Percentiles rank a stretch among this genome's conserved stretches.
Conservation (phyloP, 169 alveolate genomes). For the Neospora caninum region DNA sequence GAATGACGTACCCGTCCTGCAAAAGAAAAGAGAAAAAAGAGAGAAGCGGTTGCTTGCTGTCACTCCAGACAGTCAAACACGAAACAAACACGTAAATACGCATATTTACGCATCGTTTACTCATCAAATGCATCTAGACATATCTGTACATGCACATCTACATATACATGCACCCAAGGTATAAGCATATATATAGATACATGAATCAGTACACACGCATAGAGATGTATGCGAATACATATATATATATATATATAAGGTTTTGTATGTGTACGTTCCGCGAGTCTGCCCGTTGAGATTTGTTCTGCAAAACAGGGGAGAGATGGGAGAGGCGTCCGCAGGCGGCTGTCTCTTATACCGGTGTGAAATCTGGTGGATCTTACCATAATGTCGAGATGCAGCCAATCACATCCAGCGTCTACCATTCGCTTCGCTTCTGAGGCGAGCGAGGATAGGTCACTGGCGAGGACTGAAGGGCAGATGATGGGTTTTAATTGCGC, state of each 20-base stretch:
- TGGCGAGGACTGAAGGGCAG: conserved; percentile 70
- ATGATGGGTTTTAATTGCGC: conserved; percentile 36
- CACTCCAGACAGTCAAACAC: background rate
- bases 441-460: conserved; percentile 64
- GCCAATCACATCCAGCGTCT: conserved; percentile 72
- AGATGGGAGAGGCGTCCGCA: background rate
- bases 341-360: background rate
- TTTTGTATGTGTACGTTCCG: too few species aligned
- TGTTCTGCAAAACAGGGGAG: too few species aligned
- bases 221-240: background rate
- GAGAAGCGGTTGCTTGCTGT: background rate
- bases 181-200: background rate
- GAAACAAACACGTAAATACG: background rate
- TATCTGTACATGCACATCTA: background rate
- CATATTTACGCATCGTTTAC: background rate
- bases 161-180: background rate
- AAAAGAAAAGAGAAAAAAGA: background rate
- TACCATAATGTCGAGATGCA: conserved; percentile 74
- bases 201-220: background rate
- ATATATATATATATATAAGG: background rate
- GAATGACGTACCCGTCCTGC: conserved; percentile 2
- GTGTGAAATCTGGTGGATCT: background rate
- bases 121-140: too few species aligned
- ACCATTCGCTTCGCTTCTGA: conserved; percentile 53
- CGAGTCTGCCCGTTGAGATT: too few species aligned